Evolutionary conservation across 768 basidiomycete genomes (phyloP), one percentile per base, ranked within the genome.

Genomic region (Tulasnella sp.): DNA sequence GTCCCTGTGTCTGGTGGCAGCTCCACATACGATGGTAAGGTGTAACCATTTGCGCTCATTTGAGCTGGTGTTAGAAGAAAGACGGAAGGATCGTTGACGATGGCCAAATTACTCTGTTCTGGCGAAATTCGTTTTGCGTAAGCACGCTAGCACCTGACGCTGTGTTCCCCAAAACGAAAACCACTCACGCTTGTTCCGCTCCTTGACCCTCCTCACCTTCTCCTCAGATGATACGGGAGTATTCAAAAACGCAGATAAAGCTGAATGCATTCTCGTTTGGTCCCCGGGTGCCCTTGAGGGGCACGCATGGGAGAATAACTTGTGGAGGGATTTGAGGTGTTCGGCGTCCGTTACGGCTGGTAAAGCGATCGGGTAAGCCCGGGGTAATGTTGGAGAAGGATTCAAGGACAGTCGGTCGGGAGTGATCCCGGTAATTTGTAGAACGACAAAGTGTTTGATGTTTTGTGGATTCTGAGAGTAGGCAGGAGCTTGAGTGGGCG

Each of bases 251-350:
- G 90, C 84, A 79, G 91, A 90, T 31, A 97, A 86, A 52, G 94
- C 91, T 36, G 92, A 93, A 80, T 95, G 92, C 90, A 99, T 91
- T 58, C 90, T 86, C 42, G 87, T 90, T 73, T 87, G 86, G 79
- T 98, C 97, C 0, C 97, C 97, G 0, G 96, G 96, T 0, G 96
- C 96, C 25, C 91, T 89, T 0, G 96, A 96, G 0, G 96, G 97
- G 78, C 93, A 94, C 17, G 94, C 95, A 84, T 97, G 94, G 76
- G 92, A 93, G 84, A 98, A 99, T 67, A 86, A 80, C 69, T 82
- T 5, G 88, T 93, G 40, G 85, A 91, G 52, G 88, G 88, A 77
- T 90, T 91, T 84, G 88, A 98, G 2, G 89, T 90, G 31, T 90
- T 64, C 64, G 29, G 78, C 71, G 34, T 82, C 84, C 67, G 83